Conservation (phyloP, 2,329 filamentous ascomycete genomes). For the Fusarium clavum region DNA sequence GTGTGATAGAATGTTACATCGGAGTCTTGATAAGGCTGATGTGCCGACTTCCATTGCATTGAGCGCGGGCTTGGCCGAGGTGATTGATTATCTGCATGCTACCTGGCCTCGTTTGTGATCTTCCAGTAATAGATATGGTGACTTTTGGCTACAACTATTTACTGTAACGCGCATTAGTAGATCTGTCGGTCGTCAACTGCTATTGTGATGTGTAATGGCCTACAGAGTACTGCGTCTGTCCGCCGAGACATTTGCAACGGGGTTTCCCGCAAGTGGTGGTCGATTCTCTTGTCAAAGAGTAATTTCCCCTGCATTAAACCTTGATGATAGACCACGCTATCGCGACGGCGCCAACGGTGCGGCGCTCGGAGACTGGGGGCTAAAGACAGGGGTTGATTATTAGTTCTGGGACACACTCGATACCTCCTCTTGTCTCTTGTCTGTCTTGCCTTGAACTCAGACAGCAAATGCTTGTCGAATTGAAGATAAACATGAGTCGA, state of each 20-base stretch:
- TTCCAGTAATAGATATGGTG: not conserved
- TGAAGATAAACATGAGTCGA: constrained; percentile 10
- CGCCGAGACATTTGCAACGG: constrained; percentile 15
- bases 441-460: constrained; percentile 1
- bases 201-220: not conserved
- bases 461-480: not conserved
- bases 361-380: constrained; percentile 35
- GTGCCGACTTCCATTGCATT: constrained; percentile 13
- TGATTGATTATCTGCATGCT: constrained; percentile 3
- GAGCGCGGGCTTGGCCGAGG: not conserved
- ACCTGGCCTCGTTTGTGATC: constrained; percentile 2
- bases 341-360: constrained; percentile 46
- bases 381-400: constrained; percentile 20
- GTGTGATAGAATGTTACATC: constrained; percentile 9
- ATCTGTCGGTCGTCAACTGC: not conserved
- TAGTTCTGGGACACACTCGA: constrained; percentile 10
- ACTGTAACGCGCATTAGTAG: not conserved
- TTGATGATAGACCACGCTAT: constrained; percentile 39
- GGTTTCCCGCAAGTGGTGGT: constrained; percentile 10
- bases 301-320: constrained; percentile 48
- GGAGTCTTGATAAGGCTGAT: constrained; percentile 39
- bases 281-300: constrained; percentile 6
- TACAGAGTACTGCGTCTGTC: not conserved
- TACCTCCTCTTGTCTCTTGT: constrained; percentile 1
- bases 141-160: constrained; percentile 1